phyloP scores from a whole-genome alignment of 2,329 filamentous ascomycete genomes.

The Alternaria conjuncta region DNA sequence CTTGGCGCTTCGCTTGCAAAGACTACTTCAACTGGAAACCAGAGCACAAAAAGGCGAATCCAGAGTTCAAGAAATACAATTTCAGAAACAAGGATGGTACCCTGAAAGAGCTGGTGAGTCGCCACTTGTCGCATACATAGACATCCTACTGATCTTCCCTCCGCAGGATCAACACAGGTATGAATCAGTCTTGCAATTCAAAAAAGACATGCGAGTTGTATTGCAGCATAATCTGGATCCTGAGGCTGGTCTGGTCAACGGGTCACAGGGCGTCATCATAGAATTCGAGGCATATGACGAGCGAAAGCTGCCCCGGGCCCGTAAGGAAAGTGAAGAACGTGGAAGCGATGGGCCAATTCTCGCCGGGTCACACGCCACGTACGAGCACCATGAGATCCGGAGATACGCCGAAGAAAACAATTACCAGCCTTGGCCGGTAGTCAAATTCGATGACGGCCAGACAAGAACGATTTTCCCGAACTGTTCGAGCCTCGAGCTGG shows the following conservation, averaged over 20 bases:
- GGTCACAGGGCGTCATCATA: slow-evolving; percentile 40
- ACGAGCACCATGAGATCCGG: slow-evolving; percentile 49
- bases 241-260: slow-evolving; percentile 39
- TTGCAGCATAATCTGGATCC: slow-evolving; percentile 59
- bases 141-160: not conserved
- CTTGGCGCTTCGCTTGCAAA: slow-evolving; percentile 38
- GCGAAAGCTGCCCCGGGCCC: slow-evolving; percentile 30
- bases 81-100: not conserved
- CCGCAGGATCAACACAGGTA: slow-evolving; percentile 55
- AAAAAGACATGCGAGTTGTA: slow-evolving; percentile 60
- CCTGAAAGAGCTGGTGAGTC: not conserved
- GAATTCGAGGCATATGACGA: slow-evolving; percentile 47
- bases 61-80: not conserved
- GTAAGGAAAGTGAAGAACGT: not conserved
- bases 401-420: slow-evolving; percentile 47
- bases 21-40: slow-evolving; percentile 54
- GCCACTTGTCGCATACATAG: not conserved
- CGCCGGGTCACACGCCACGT: slow-evolving; percentile 47
- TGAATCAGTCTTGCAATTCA: slow-evolving; percentile 54
- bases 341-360: slow-evolving; percentile 16
- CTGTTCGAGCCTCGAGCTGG: slow-evolving; percentile 57
- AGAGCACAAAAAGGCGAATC: slow-evolving; percentile 24
- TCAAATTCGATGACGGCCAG: slow-evolving; percentile 59
- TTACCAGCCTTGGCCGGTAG: slow-evolving; percentile 56
- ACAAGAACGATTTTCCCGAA: slow-evolving; percentile 58